Percentiles rank a stretch among this genome's conserved stretches.
Evolutionary conservation across 2,329 filamentous ascomycete genomes (phyloP).

Genomic region (Xylariaceae sp.): DNA sequence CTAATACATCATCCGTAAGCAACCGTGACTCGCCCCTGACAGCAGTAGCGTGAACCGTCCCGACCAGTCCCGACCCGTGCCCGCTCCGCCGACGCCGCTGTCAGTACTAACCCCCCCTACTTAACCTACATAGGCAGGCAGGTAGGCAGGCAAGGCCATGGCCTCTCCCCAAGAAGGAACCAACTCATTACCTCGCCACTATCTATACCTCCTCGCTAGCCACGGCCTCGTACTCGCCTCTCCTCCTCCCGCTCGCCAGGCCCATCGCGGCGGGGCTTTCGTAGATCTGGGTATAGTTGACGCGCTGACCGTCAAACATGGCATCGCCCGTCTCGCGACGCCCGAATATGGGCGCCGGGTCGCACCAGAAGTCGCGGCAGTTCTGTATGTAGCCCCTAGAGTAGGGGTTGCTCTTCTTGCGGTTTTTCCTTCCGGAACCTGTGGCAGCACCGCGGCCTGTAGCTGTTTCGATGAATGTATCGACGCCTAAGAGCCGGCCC

Average conservation of each 20-base stretch:
- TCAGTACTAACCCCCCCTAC: no score
- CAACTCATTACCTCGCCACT: background rate
- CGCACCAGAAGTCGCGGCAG: conserved; percentile 96
- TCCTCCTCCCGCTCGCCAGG: conserved; percentile 49
- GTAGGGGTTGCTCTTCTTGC: conserved; percentile 76
- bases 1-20: no score
- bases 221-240: conserved; percentile 66
- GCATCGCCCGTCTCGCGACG: conserved; percentile 73
- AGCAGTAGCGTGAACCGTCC: no score
- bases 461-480: conserved; percentile 91
- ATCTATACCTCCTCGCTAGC: conserved; percentile 56
- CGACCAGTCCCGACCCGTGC: no score
- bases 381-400: conserved; percentile 82
- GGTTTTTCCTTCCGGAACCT: conserved; percentile 46
- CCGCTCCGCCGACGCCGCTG: no score
- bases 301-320: conserved; percentile 72
- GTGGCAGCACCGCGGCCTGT: conserved; percentile 75
- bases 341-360: conserved; percentile 80
- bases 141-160: no score
- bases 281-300: conserved; percentile 91
- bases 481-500: conserved; percentile 84
- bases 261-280: conserved; percentile 76
- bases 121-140: no score
- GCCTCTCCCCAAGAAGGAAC: no score
- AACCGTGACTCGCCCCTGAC: no score